phyloP scores from a whole-genome alignment of 495 filamentous ascomycete genomes.

The Talaromyces trachyspermus region DNA sequence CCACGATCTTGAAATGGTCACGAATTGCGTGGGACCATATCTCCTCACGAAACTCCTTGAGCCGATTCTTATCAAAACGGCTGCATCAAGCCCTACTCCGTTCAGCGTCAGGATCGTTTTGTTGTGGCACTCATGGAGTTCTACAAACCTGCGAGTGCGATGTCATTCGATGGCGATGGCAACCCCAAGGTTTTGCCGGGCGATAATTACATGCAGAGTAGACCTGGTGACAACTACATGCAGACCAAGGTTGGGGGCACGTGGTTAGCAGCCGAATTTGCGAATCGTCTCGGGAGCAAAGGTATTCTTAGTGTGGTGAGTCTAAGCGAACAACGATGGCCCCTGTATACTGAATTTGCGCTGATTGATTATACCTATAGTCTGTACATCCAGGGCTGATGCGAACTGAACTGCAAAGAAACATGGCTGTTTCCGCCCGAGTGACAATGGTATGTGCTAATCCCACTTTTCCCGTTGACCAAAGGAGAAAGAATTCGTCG shows the following conservation, averaged over 20 bases:
- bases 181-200: neutral
- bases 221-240: slow-evolving; percentile 22
- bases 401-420: slow-evolving; percentile 11
- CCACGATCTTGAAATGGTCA: slow-evolving; percentile 31
- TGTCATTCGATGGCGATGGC: neutral
- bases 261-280: slow-evolving; percentile 27
- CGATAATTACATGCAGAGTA: neutral
- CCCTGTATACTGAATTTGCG: neutral
- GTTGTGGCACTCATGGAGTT: slow-evolving; percentile 12
- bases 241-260: slow-evolving; percentile 34
- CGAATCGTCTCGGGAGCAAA: slow-evolving; percentile 9
- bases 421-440: neutral
- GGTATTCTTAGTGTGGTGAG: slow-evolving; percentile 13
- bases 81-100: slow-evolving; percentile 3
- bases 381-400: slow-evolving; percentile 14
- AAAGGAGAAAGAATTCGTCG: neutral
- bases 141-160: neutral
- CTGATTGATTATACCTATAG: neutral
- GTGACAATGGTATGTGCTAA: neutral
- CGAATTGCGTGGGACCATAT: slow-evolving; percentile 30
- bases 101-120: slow-evolving; percentile 25
- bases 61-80: slow-evolving; percentile 18
- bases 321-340: neutral
- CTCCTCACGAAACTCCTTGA: slow-evolving; percentile 26
- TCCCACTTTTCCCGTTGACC: neutral